Base-by-base conservation (phyloP, 2,329 filamentous ascomycete species). In the Aspergillus tamarii region DNA sequence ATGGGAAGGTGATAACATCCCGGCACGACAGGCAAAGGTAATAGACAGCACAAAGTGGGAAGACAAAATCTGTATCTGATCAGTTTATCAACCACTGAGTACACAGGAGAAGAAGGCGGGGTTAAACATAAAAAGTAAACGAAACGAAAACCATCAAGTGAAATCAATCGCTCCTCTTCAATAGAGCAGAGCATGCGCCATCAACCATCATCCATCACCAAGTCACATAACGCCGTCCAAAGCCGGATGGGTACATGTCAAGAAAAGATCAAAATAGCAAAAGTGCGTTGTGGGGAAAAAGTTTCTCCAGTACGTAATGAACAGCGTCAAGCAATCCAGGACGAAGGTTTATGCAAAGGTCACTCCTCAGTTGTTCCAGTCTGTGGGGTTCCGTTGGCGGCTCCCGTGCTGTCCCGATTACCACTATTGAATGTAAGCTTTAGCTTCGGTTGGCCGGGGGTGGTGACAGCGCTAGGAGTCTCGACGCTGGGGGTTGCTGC, bases 381-480 rank as follows among this genome's bases (percentile, higher is more conserved):
- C 53, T 53, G 61, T 12, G 62, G 56, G 14, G 45, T 74, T 43
- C 75, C 77, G 41, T 77, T 78, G 16, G 68, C 65, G 52, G 72
- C 71, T 59, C 74, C 77, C 4, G 69, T 70, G 23, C 71, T 72
- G 50, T 77, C 76, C 60, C 74, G 75, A 61, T 77, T 78, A 64
- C 73, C 72, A 60, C 74, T 77, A 63, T 84, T 85, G 69, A 87
- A 84, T 26, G 82, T 90, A 66, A 94, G 83, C 81, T 91, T 93
- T 78, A 94, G 72, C 73, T 85, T 94, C 62, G 79, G 79, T 55
- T 89, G 84, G 4, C 87, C 88, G 16, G 83, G 79, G 23, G 84
- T 84, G 30, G 83, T 76, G 65, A 82, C 76, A 41, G 88, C 85
- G 72, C 89, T 83, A 28, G 91, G 91, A 30, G 91, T 94, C 57